Evolutionary conservation across 2,329 filamentous ascomycete species (phyloP), one percentile per base, ranked within the genome.

Genomic region (Seiridium unicorne): DNA sequence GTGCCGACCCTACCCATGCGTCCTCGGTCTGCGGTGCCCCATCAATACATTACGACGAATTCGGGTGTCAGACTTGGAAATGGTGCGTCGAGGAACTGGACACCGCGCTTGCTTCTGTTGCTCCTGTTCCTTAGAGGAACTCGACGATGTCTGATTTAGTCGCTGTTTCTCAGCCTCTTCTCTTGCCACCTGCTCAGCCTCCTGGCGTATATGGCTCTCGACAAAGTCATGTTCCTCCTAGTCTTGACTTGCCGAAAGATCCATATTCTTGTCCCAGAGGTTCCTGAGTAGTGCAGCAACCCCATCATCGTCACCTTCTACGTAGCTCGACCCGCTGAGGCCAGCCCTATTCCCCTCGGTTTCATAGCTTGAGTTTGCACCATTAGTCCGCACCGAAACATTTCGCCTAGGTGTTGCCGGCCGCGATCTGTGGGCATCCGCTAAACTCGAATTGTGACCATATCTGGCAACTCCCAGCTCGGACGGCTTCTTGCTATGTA

Each of bases 261-360:
- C 83, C 70, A 80, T 75, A 54, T 78, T 83, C 76, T 84, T 87
- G 51, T 88, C 85, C 86, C 86, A 89, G 54, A 89, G 71, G 63
- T 82, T 84, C 59, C 85, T 76, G 57, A 89, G 72, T 48, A 87
- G 66, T 4, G 80, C 75, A 1, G 79, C 73, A 1, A 83, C 81
- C 8, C 77, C 79, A 55, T 84, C 80, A 54, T 83, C 80, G 34
- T 80, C 77, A 3, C 73, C 75, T n/a, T 81, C 80, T 0, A 79
- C 77, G 2, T 81, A 71, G 58, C 81, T 84, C 8, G 79, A 75
- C 2, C 81, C 83, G 60, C 83, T 84, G 1, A 84, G 71, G 5
- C 69, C 66, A 26, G 73, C 77, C 18, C 74, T 71, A 34, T 75
- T 77, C n/a, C 81, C 79, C 36, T 81, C 79, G 31, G 72, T 76